phyloP scores from a whole-genome alignment of 2,329 filamentous ascomycete species.

The Xylaria sp. region DNA sequence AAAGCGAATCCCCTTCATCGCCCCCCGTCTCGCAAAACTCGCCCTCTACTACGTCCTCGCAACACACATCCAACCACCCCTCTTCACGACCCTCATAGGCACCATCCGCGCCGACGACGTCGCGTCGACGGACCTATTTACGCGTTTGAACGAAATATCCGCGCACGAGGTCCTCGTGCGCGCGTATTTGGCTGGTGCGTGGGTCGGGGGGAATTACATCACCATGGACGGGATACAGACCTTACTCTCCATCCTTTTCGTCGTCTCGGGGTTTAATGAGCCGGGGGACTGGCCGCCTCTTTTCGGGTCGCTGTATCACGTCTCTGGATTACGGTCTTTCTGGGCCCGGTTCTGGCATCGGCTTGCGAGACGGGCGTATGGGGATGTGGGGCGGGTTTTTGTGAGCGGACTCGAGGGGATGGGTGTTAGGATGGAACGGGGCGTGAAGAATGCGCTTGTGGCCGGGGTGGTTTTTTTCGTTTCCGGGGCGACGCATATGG shows the following conservation, averaged over 20 bases:
- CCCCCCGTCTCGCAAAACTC: neutral
- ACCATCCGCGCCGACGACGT: neutral
- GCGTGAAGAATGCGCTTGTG: neutral
- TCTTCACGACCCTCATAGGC: neutral
- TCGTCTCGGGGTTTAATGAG: neutral
- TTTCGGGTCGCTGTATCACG: neutral
- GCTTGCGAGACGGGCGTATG: neutral
- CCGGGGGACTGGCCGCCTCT: neutral
- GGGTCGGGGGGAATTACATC: neutral
- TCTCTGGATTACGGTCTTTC: neutral
- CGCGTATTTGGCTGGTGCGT: neutral
- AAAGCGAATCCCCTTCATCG: neutral
- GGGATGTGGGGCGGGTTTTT: neutral
- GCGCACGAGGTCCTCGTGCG: neutral
- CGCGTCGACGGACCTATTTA: neutral
- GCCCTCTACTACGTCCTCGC: neutral
- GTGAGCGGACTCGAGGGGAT: neutral
- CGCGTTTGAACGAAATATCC: neutral
- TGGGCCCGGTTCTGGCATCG: conserved; percentile 2
- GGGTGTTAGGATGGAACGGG: neutral
- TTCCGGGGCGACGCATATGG: neutral
- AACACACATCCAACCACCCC: neutral
- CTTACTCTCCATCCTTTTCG: neutral
- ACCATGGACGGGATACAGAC: neutral
- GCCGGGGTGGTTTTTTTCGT: neutral